A percentile compares a stretch with the other conserved stretches of the same genome.
phyloP scores from a whole-genome alignment of 306 rosid genomes.

The Fagus crenata region DNA sequence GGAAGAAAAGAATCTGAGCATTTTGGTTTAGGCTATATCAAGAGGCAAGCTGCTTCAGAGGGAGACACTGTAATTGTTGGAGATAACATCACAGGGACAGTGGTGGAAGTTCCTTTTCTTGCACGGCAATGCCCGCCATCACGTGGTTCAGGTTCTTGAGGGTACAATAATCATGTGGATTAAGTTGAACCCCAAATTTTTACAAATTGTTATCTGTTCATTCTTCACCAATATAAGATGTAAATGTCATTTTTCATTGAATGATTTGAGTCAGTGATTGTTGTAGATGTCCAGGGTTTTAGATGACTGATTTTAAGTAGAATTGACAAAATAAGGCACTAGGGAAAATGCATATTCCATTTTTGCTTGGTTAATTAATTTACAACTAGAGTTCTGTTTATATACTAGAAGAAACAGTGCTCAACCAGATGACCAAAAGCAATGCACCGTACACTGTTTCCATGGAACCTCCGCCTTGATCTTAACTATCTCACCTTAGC shows the following conservation, averaged over 20 bases:
- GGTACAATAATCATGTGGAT: background rate
- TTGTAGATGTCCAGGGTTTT: background rate
- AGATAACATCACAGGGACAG: constrained; percentile 57
- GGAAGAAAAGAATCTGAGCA: constrained; percentile 67
- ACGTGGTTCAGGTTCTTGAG: constrained; percentile 42
- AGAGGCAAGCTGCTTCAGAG: constrained; percentile 64
- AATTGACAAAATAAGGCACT: background rate
- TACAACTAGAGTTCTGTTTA: too few species aligned
- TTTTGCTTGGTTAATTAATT: too few species aligned
- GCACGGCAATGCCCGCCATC: constrained; percentile 59
- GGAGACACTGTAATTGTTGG: constrained; percentile 68
- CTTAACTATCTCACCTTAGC: too few species aligned
- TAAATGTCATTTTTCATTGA: background rate
- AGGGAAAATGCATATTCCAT: too few species aligned
- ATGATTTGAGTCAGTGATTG: background rate
- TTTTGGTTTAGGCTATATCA: constrained; percentile 83
- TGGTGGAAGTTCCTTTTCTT: constrained; percentile 76
- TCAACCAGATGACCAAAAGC: too few species aligned
- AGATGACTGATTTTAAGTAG: background rate
- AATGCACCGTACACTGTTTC: too few species aligned
- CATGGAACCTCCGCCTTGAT: too few species aligned
- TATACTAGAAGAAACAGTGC: too few species aligned
- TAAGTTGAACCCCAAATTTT: background rate
- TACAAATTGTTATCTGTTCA: background rate
- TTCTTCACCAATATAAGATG: constrained; percentile 19